Base-by-base conservation (phyloP, 2,329 filamentous ascomycete genomes). In the Grosmannia penicillata region DNA sequence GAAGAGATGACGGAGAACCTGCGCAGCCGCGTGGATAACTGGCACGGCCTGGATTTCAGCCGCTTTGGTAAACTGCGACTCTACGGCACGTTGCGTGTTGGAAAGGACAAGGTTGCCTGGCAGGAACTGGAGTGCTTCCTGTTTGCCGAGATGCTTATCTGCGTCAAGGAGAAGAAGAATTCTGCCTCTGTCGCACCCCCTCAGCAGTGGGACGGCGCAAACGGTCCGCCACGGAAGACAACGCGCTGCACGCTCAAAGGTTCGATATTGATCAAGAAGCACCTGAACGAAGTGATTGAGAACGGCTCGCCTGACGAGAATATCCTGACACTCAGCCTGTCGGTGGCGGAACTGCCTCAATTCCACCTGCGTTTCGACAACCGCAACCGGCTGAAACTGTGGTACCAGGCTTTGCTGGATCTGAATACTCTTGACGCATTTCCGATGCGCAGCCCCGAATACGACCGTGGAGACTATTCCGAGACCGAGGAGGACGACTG, bases 61-160 rank as follows among this genome's bases (percentile, higher is more conserved):
- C 75, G 83, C 70, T 98, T 98, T 54, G 91, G 91, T 45, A 93
- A 91, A 54, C 68, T 98, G 47, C 77, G 87, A 24, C 65, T 96
- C 24, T 87, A 94, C 51, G 89, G 86, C 22, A 87, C 81, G 3
- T 75, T 98, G 41, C 78, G 84, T 38, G 91, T 98, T 18, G 91
- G 91, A 49, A 98, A 98, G 60, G 91, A 98, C 58, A 86, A 86
- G 48, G 71, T 89, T 47, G 87, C 87, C 7, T 98, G 91, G 91
- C 91, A 98, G 63, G 91, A 96, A 56, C 63, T 98, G 39, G 87
- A 98, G 56, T 98, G 91, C 57, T 98, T 85, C 56, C 70, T 98
- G 23, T 98, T 98, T 54, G 84, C 82, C 5, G 91, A 98, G 62
- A 98, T 98, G 91, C 80, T 98, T 50, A 98, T 98, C 47, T 98